These are phyloP conservation scores for Flaveria bidentis DNA, from an alignment of 129 eudicot genomes.

Conservation along the genomic window DNA sequence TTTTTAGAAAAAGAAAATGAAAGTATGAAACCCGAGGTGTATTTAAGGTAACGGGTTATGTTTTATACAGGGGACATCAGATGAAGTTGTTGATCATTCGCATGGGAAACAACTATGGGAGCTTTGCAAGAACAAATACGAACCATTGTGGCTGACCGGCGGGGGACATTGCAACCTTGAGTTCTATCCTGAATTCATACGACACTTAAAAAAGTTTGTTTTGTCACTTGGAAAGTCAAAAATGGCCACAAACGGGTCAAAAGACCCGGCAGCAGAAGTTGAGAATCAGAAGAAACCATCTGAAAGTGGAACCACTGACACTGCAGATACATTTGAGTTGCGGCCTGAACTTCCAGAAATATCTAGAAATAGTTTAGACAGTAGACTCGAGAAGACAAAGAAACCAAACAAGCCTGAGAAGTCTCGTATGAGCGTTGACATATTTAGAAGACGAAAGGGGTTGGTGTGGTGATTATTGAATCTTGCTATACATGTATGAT, in stretches of 20 bases:
- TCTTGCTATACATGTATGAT: conserved; percentile 9
- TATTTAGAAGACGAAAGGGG: conserved; percentile 71
- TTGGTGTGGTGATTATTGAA: conserved; percentile 58
- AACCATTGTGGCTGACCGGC: conserved; percentile 82
- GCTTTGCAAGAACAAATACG: conserved; percentile 80
- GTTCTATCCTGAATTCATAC: conserved; percentile 70
- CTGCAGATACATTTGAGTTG: conserved; percentile 52
- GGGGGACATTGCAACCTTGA: conserved; percentile 97
- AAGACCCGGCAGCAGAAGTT: conserved; percentile 40
- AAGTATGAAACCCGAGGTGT: not conserved
- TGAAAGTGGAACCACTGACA: conserved; percentile 43
- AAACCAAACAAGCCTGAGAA: conserved; percentile 77
- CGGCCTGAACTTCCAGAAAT: conserved; percentile 61
- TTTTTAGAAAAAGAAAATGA: not conserved
- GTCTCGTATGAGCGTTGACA: conserved; percentile 85
- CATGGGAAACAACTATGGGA: conserved; percentile 93
- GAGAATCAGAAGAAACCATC: conserved; percentile 50
- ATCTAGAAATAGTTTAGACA: conserved; percentile 93
- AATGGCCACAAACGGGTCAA: conserved; percentile 42
- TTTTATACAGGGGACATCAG: conserved; percentile 73
- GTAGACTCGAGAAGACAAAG: conserved; percentile 92
- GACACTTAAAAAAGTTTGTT: conserved; percentile 62
- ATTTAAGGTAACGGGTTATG: not conserved
- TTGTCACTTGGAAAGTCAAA: conserved; percentile 60
- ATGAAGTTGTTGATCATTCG: conserved; percentile 86